A percentile compares a stretch with the other conserved stretches of the same genome.
Evolutionary conservation across 2,329 filamentous ascomycete species (phyloP).

Genomic region (Teratosphaeria gauchensis): DNA sequence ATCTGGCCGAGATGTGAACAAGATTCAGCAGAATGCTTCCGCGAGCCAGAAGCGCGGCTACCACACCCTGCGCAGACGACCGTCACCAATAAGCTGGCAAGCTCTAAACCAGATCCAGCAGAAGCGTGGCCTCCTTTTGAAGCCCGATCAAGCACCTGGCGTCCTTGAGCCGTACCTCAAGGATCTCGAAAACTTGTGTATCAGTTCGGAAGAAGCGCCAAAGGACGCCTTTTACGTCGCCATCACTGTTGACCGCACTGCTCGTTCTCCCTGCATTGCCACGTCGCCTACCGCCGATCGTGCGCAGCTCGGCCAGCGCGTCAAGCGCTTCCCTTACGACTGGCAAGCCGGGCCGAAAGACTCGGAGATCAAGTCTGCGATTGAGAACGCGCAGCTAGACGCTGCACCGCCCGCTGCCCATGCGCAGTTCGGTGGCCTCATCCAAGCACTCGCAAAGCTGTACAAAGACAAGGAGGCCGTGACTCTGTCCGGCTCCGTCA

Average conservation of each 20-base stretch:
- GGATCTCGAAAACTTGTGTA: conserved; percentile 16
- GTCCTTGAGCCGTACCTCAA: conserved; percentile 21
- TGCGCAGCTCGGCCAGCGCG: conserved; percentile 32
- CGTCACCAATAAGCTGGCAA: conserved; percentile 7
- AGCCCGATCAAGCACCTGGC: conserved; percentile 14
- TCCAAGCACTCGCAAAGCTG: conserved; percentile 47
- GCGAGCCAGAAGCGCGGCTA: conserved; percentile 39
- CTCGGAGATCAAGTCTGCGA: conserved; percentile 31
- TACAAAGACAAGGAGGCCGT: conserved; percentile 59
- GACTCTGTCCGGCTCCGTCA: conserved; percentile 45
- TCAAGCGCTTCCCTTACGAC: conserved; percentile 52
- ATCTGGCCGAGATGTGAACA: conserved; percentile 31
- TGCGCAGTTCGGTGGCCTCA: conserved; percentile 37
- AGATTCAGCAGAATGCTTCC: conserved; percentile 27
- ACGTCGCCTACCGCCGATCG: conserved; percentile 44
- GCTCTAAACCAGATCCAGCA: conserved; percentile 11
- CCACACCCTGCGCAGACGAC: conserved; percentile 25
- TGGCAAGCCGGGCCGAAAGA: conserved; percentile 40
- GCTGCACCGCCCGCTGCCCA: conserved; percentile 35
- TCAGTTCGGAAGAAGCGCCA: conserved; percentile 17
- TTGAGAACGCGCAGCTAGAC: conserved; percentile 46
- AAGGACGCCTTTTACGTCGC: conserved; percentile 41
- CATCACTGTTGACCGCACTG: conserved; percentile 55
- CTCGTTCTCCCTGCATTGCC: conserved; percentile 54
- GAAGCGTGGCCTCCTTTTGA: conserved; percentile 16